Conservation (phyloP, 441 rosid species). For the Rhodomyrtus psidioides region DNA sequence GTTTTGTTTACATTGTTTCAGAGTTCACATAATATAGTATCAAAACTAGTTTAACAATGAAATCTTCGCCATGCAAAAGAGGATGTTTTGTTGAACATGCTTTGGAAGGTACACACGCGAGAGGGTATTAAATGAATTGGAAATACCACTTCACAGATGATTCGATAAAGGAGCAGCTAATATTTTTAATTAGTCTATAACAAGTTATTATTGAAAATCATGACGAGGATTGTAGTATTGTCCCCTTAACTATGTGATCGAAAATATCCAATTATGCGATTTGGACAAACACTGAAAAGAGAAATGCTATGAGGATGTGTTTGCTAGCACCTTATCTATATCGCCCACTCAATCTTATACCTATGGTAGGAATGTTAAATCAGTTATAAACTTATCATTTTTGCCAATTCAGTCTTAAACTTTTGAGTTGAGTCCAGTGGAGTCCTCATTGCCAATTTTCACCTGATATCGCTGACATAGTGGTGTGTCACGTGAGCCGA, state of each 20-base stretch:
- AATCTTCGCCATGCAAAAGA: background rate
- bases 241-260: background rate
- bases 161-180: background rate
- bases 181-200: background rate
- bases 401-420: background rate
- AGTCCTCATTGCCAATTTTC: background rate
- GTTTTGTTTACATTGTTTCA: background rate
- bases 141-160: background rate
- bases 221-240: background rate
- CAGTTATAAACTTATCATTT: background rate
- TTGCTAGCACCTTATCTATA: background rate
- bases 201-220: background rate
- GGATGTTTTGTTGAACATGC: background rate
- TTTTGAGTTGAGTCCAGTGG: background rate
- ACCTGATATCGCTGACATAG: accelerated
- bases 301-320: background rate
- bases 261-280: background rate
- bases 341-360: background rate
- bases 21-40: background rate
- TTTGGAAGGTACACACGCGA: background rate
- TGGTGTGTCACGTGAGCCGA: background rate
- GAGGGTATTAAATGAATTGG: background rate
- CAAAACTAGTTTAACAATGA: background rate
- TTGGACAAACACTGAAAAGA: background rate
- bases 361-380: background rate